These are phyloP conservation scores for Phyllosticta citrichinensis DNA, from an alignment of 2,329 filamentous ascomycete genomes.

Conservation along the genomic window DNA sequence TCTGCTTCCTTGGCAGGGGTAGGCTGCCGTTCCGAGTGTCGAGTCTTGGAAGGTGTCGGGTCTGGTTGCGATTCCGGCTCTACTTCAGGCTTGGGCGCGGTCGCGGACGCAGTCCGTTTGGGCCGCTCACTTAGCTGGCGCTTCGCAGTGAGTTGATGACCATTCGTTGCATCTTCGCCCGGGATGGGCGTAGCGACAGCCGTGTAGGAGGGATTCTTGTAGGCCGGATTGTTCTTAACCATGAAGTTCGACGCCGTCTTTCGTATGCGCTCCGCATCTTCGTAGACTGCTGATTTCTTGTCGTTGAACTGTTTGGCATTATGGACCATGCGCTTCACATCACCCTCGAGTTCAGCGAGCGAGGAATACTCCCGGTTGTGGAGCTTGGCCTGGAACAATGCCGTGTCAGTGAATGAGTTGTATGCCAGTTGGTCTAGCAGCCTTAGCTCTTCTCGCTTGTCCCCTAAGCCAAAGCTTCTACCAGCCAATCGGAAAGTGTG, in stretches of 20 bases:
- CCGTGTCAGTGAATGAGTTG: slow-evolving; percentile 14
- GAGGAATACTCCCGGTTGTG: slow-evolving; percentile 56
- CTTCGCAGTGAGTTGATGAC: background rate
- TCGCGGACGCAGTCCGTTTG: slow-evolving; percentile 1
- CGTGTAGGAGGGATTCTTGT: slow-evolving; percentile 57
- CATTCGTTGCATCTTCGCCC: slow-evolving; percentile 17
- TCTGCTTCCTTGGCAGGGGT: slow-evolving; percentile 31
- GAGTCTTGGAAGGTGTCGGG: slow-evolving; percentile 9
- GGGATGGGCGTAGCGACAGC: slow-evolving; percentile 66
- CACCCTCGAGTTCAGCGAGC: slow-evolving; percentile 68
- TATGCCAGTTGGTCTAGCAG: background rate
- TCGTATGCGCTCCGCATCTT: slow-evolving; percentile 76
- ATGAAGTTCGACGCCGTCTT: slow-evolving; percentile 84
- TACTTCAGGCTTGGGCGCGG: background rate
- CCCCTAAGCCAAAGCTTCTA: background rate
- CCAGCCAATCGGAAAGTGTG: background rate
- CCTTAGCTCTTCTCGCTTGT: background rate
- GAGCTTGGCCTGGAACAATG: slow-evolving; percentile 47
- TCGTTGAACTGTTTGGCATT: slow-evolving; percentile 82
- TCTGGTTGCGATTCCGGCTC: background rate
- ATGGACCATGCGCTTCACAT: slow-evolving; percentile 76
- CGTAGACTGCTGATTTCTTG: slow-evolving; percentile 60
- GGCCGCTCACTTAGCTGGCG: slow-evolving; percentile 11
- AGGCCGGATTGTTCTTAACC: slow-evolving; percentile 77
- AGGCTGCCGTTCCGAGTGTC: slow-evolving; percentile 17